These are phyloP conservation scores for Waltergamsia citrina DNA, from an alignment of 2,329 filamentous ascomycete genomes.

Conservation along the genomic window DNA sequence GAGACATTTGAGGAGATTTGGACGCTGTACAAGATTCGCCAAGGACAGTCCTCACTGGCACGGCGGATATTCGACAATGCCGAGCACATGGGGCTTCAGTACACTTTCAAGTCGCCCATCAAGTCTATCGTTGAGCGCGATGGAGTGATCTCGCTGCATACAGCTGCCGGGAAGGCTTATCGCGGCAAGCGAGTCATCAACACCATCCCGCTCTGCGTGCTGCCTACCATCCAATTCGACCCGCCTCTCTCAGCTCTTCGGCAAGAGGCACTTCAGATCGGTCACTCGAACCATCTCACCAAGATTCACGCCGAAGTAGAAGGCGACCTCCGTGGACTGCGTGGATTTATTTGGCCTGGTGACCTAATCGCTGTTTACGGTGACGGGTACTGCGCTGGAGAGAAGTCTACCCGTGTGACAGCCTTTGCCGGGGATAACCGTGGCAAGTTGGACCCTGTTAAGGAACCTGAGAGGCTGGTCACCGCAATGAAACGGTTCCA, in stretches of 20 bases:
- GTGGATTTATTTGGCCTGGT: conserved; percentile 6
- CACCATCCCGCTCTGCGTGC: conserved; percentile 14
- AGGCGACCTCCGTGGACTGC: conserved; percentile 8
- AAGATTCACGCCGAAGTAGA: conserved; percentile 11
- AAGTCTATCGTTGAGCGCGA: conserved; percentile 7
- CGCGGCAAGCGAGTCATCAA: conserved; percentile 12
- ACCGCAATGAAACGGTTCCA: conserved; percentile 6
- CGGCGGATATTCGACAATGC: conserved; percentile 15
- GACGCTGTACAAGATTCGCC: conserved; percentile 13
- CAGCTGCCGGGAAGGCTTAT: conserved; percentile 5
- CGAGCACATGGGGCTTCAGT: conserved; percentile 11
- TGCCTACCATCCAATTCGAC: conserved; percentile 8
- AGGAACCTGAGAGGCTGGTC: conserved; percentile 5
- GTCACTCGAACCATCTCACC: conserved; percentile 9
- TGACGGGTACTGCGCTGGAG: conserved; percentile 6
- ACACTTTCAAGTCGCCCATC: conserved; percentile 14
- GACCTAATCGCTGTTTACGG: conserved; percentile 7
- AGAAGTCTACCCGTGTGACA: conserved; percentile 4
- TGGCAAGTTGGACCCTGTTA: conserved; percentile 2
- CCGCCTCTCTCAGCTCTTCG: conserved; percentile 10
- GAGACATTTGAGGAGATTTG: conserved; percentile 11
- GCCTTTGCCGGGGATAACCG: conserved; percentile 7
- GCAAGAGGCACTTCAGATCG: conserved; percentile 8
- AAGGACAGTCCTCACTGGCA: conserved; percentile 16
- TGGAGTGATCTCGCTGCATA: conserved; percentile 3